A percentile compares a stretch with the other conserved stretches of the same genome.
Conservation (phyloP, 192 early-diverging fungal species). For the Podila verticillata region DNA sequence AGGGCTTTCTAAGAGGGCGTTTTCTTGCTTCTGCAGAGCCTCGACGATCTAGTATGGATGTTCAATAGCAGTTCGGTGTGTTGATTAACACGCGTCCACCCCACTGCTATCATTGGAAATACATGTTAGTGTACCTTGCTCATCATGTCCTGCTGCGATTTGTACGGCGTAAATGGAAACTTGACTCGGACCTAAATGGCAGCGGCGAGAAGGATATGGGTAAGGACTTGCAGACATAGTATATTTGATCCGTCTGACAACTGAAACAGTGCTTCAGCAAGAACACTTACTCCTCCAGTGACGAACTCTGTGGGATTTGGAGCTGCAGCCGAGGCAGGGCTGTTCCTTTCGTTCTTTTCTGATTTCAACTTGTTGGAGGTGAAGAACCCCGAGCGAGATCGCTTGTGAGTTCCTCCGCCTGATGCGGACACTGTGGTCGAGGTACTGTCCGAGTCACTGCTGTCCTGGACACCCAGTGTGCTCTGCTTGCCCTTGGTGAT, state of each 20-base stretch:
- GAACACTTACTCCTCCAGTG: constrained; percentile 20
- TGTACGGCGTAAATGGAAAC: constrained; percentile 75
- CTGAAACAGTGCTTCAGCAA: too few species aligned
- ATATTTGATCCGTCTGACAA: not conserved
- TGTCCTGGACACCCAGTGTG: not conserved
- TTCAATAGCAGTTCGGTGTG: not conserved
- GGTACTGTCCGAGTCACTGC: not conserved
- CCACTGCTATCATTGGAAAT: constrained; percentile 14
- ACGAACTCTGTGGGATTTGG: constrained; percentile 17
- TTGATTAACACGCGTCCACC: not conserved
- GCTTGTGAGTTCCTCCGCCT: not conserved
- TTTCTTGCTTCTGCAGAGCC: constrained; percentile 59
- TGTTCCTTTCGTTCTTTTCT: not conserved
- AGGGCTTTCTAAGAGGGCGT: constrained; percentile 77
- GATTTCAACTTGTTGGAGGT: not conserved
- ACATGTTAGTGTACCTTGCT: constrained; percentile 53
- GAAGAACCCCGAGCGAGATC: not conserved
- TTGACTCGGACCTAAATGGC: constrained; percentile 52
- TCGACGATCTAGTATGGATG: constrained; percentile 41
- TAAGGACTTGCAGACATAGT: not conserved
- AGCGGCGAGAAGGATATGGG: not conserved
- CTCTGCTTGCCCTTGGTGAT: not conserved
- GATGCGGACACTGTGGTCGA: not conserved
- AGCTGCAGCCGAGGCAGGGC: not conserved
- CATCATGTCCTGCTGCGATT: constrained; percentile 75